phyloP scores from a whole-genome alignment of 2,329 filamentous ascomycete species.

The Emmonsia crescens region DNA sequence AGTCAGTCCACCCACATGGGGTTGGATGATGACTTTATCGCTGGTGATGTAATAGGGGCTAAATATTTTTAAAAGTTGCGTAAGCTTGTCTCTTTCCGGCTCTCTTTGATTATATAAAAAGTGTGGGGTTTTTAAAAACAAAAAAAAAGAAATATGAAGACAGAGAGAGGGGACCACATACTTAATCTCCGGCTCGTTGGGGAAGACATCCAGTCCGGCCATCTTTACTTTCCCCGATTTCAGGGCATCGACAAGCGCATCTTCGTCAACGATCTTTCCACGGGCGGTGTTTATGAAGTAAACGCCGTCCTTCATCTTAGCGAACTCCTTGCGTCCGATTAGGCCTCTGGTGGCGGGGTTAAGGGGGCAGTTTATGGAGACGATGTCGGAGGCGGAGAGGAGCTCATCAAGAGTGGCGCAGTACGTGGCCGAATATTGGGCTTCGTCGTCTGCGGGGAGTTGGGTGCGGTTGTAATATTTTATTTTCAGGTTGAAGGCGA shows the following conservation, averaged over 20 bases:
- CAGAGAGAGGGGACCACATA: background rate
- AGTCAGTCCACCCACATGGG: constrained; percentile 37
- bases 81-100: background rate
- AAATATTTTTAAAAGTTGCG: background rate
- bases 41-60: constrained; percentile 32
- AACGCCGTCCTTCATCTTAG: constrained; percentile 38
- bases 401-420: constrained; percentile 30
- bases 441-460: constrained; percentile 27
- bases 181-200: constrained; percentile 33
- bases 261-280: constrained; percentile 41
- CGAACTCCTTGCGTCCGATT: constrained; percentile 33
- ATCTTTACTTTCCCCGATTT: constrained; percentile 37
- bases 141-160: background rate
- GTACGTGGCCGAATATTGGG: constrained; percentile 27
- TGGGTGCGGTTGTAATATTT: constrained; percentile 35
- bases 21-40: constrained; percentile 35
- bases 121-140: no score
- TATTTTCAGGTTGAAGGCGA: constrained; percentile 36
- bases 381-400: constrained; percentile 30
- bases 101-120: background rate
- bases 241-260: constrained; percentile 38
- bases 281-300: constrained; percentile 44
- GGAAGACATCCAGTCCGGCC: constrained; percentile 42
- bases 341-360: constrained; percentile 31
- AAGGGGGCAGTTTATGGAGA: constrained; percentile 41